Evolutionary conservation across 768 basidiomycete species (phyloP).

Genomic region (Coprinopsis sp.): DNA sequence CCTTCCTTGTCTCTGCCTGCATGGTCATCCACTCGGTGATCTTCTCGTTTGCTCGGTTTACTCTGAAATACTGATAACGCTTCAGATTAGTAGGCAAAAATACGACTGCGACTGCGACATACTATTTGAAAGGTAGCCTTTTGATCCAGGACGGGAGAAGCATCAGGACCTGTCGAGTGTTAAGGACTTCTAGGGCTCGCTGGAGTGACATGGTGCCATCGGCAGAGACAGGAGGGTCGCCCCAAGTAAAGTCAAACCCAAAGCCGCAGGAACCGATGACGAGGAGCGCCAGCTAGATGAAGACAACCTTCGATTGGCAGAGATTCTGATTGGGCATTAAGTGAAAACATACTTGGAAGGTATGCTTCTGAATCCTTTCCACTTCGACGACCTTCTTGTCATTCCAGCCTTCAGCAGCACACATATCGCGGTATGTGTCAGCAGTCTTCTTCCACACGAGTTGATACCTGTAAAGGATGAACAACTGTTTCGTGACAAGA

Average conservation of each 20-base stretch:
- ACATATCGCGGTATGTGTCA: conserved; percentile 36
- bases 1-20: conserved; percentile 31
- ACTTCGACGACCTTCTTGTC: no score
- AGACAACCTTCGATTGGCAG: conserved; percentile 39
- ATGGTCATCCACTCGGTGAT: conserved; percentile 5
- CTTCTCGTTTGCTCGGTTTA: neutral
- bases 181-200: conserved; percentile 31
- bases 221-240: conserved; percentile 28
- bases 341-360: conserved; percentile 28
- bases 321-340: neutral
- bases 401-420: no score
- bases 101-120: conserved; percentile 1
- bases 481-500: neutral
- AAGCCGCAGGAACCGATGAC: conserved; percentile 45
- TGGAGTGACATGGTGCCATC: conserved; percentile 36
- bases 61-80: neutral
- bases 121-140: conserved; percentile 32
- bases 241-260: conserved; percentile 40
- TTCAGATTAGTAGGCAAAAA: neutral
- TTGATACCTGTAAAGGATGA: conserved; percentile 26
- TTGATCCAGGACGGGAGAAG: conserved; percentile 34
- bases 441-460: conserved; percentile 37
- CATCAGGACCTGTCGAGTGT: conserved; percentile 22
- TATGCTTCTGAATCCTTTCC: no score
- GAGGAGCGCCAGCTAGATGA: no score